These are phyloP conservation scores for Fimicolochytrium jonesii DNA, from an alignment of 192 early-diverging fungal genomes.

Conservation along the genomic window DNA sequence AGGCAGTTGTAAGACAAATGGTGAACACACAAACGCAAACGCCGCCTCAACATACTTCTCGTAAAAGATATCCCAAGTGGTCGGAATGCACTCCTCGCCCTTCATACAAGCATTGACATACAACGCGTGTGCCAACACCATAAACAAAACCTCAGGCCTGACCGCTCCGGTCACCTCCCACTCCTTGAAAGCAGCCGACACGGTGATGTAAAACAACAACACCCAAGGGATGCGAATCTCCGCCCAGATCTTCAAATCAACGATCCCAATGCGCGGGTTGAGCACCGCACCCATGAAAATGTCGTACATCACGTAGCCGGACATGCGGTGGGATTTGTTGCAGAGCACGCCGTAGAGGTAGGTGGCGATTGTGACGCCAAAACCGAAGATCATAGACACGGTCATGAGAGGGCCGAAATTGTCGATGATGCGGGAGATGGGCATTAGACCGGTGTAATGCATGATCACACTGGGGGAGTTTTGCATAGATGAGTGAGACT, in stretches of 20 bases:
- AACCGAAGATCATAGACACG: constrained; percentile 47
- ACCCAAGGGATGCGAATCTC: constrained; percentile 88
- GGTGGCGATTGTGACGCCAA: constrained; percentile 34
- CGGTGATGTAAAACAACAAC: constrained; percentile 61
- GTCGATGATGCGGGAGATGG: constrained; percentile 47
- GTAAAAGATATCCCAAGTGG: constrained; percentile 91
- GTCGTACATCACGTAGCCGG: constrained; percentile 65
- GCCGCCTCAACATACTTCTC: constrained; percentile 48
- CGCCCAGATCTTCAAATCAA: constrained; percentile 87
- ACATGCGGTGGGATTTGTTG: constrained; percentile 50
- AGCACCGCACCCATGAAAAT: constrained; percentile 90
- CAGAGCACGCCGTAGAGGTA: constrained; percentile 28
- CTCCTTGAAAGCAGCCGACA: constrained; percentile 70
- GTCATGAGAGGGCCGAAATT: constrained; percentile 57
- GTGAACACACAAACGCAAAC: neutral
- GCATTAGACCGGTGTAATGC: constrained; percentile 42
- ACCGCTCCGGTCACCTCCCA: constrained; percentile 57
- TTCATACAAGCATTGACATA: constrained; percentile 83
- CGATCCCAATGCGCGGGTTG: constrained; percentile 71
- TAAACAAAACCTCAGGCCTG: constrained; percentile 67
- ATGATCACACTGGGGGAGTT: constrained; percentile 31
- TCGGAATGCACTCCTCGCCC: constrained; percentile 71
- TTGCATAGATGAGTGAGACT: too few species aligned
- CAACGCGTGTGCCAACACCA: constrained; percentile 64
- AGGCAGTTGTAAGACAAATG: neutral